Evolutionary conservation across 352 stramenopile genomes (phyloP).

Genomic region (Phytophthora aleatoria): DNA sequence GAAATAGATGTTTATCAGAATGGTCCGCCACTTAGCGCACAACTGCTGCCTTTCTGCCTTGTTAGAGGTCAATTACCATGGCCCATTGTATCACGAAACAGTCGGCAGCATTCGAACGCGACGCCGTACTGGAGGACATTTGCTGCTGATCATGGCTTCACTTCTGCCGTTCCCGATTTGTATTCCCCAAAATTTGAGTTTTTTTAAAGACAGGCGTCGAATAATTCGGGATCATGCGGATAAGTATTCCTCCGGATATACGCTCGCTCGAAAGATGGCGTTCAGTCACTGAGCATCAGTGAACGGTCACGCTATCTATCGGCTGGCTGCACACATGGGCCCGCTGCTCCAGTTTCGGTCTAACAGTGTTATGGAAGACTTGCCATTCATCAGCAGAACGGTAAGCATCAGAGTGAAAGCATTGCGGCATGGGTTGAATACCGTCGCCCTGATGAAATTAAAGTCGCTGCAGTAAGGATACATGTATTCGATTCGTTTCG

Average conservation of each 20-base stretch:
- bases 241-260: conserved; percentile 23
- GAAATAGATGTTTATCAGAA: conserved; percentile 2
- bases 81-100: neutral
- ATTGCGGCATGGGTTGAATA: too few species aligned
- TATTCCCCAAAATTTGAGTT: conserved; percentile 18
- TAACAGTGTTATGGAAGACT: too few species aligned
- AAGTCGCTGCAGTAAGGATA: too few species aligned
- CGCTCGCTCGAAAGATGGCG: too few species aligned
- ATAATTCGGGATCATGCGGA: conserved; percentile 23
- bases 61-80: neutral
- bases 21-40: neutral
- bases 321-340: too few species aligned
- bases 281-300: neutral
- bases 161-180: conserved; percentile 6
- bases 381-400: too few species aligned
- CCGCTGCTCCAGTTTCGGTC: too few species aligned
- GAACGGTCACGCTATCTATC: too few species aligned
- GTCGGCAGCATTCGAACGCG: neutral
- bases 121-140: neutral
- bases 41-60: conserved; percentile 14
- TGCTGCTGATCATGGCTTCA: conserved; percentile 6
- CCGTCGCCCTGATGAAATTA: too few species aligned
- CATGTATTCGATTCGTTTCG: too few species aligned
- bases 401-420: too few species aligned
- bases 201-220: conserved; percentile 20